Evolutionary conservation across 2,329 filamentous ascomycete species (phyloP), one percentile per base, ranked within the genome.

Genomic region (Sphaerostilbella broomeana): DNA sequence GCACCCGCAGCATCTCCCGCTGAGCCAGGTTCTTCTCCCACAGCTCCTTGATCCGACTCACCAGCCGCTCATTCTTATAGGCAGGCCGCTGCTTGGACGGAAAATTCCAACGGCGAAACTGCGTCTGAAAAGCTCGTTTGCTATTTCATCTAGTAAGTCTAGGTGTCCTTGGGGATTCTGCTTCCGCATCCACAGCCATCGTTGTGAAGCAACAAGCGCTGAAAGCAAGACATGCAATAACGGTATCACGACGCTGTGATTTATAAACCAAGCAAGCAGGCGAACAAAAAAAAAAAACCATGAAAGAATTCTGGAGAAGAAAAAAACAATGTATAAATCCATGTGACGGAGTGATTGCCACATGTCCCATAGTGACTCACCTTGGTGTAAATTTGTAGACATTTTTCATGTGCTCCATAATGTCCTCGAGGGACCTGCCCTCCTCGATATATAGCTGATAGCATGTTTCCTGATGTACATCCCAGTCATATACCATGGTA

Each of bases 21-120:
- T 88, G 84, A 13, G 68, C 72, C 11, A 77, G 70, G 54, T 90
- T 92, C 50, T 67, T 69, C 57, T 86, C 80, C 86, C 86, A 92
- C 51, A 92, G 69, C 61, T 89, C 75, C 54, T 79, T 80, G 45
- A 90, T 73, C 20, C 86, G 77, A 13, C 72, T 73, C 27, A 85
- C 76, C 6, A 90, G 72, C 17, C 67, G 67, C 11, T 70, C 67
- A 55, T 87, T 82, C 53, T 83, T 84, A 55, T 87, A 77, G 2
- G 80, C 79, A 1, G 79, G 79, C 44, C 81, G 79, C 50, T 84
- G 79, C 57, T 86, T 86, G 42, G 73, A 76, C 11, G 85, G 84
- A 50, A 92, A 90, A 6, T 77, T 74, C 86, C 86, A 92, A 57
- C 77, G 71, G 54, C 79, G 82, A 61, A 88, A 86, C 50, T 87